Evolutionary conservation across 257 asterid genomes (phyloP).

Genomic region (Solanum pimpinellifolium): DNA sequence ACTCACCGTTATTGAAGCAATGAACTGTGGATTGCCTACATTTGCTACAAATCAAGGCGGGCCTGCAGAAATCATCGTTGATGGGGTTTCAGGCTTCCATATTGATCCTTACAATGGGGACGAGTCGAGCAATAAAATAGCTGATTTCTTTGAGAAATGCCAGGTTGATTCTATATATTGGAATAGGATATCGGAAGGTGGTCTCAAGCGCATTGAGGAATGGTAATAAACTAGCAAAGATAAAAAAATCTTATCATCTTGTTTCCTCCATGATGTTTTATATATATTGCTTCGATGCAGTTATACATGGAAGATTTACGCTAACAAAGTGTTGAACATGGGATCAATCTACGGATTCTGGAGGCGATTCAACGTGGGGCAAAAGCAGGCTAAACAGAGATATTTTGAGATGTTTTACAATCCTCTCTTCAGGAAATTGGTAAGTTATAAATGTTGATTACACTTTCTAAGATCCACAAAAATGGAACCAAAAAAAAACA

Average conservation of each 20-base stretch:
- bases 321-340: slow-evolving; percentile 68
- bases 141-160: slow-evolving; percentile 63
- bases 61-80: slow-evolving; percentile 76
- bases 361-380: slow-evolving; percentile 48
- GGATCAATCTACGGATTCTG: slow-evolving; percentile 66
- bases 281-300: slow-evolving; percentile 19
- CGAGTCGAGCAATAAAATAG: slow-evolving; percentile 52
- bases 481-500: neutral
- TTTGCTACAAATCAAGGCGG: slow-evolving; percentile 92
- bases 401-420: slow-evolving; percentile 62
- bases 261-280: neutral
- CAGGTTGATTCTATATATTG: slow-evolving; percentile 46
- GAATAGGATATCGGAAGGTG: slow-evolving; percentile 47
- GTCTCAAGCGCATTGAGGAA: slow-evolving; percentile 59
- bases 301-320: slow-evolving; percentile 85
- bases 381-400: slow-evolving; percentile 54
- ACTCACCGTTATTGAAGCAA: slow-evolving; percentile 73
- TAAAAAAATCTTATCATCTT: neutral
- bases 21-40: slow-evolving; percentile 86
- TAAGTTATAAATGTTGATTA: slow-evolving; percentile 1
- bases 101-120: slow-evolving; percentile 70
- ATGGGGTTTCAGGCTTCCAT: slow-evolving; percentile 71
- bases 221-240: slow-evolving; percentile 25
- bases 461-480: neutral
- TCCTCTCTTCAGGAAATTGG: slow-evolving; percentile 66